phyloP scores from a whole-genome alignment of 805 yeast genomes.

The Candida chauliodis region DNA sequence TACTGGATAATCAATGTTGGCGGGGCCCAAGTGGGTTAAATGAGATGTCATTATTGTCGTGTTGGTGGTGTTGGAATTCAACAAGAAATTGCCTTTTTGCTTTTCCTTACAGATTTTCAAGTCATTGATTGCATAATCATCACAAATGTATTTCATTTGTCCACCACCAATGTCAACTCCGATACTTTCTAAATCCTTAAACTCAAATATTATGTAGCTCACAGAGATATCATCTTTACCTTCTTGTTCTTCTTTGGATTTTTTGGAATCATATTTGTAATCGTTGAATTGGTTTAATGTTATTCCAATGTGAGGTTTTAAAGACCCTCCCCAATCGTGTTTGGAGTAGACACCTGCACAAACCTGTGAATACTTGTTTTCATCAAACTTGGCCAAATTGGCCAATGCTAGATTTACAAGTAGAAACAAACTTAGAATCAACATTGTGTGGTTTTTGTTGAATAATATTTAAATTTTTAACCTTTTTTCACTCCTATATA shows the following conservation, averaged over 20 bases:
- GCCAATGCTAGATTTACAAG: slow-evolving; percentile 19
- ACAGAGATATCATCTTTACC: slow-evolving; percentile 42
- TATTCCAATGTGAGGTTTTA: slow-evolving; percentile 39
- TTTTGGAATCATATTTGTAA: slow-evolving; percentile 24
- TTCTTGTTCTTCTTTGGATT: slow-evolving; percentile 19
- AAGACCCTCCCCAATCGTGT: slow-evolving; percentile 81
- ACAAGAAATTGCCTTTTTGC: slow-evolving; percentile 61
- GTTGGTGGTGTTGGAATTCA: slow-evolving; percentile 42
- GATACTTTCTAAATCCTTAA: slow-evolving; percentile 64
- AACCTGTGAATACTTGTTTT: slow-evolving; percentile 50
- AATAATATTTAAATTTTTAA: not conserved
- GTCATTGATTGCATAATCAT: slow-evolving; percentile 56
- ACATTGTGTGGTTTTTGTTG: slow-evolving; percentile 1
- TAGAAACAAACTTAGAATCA: slow-evolving; percentile 2
- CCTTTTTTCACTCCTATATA: not conserved
- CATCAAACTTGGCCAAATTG: slow-evolving; percentile 48
- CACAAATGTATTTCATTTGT: slow-evolving; percentile 60
- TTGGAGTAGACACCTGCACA: slow-evolving; percentile 91
- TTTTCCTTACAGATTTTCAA: slow-evolving; percentile 48
- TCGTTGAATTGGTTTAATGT: slow-evolving; percentile 24
- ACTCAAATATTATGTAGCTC: slow-evolving; percentile 78
- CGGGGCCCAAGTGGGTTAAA: slow-evolving; percentile 55
- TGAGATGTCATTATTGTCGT: slow-evolving; percentile 56
- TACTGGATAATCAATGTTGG: slow-evolving; percentile 61
- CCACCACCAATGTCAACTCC: slow-evolving; percentile 54